A percentile compares a stretch with the other conserved stretches of the same genome.
Evolutionary conservation across 78 protist genomes (phyloP).

Genomic region (Emiliania huxleyi): DNA sequence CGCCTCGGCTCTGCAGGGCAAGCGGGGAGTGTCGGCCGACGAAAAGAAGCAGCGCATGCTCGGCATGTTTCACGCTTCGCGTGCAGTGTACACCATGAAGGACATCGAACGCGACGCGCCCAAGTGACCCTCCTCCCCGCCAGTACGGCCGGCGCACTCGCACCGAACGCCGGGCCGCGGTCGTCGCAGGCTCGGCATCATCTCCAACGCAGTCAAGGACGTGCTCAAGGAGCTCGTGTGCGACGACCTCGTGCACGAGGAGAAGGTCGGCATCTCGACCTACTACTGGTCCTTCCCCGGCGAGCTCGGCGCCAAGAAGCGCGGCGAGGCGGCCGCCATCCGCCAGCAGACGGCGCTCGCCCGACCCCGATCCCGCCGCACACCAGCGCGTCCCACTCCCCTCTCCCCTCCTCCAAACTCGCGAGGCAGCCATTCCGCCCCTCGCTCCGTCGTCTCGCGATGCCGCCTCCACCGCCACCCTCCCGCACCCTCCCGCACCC

Average conservation of each 20-base stretch:
- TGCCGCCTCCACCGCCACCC: too few species aligned
- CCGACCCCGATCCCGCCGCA: neutral
- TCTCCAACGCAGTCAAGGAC: neutral
- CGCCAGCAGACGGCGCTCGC: neutral
- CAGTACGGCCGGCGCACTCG: too few species aligned
- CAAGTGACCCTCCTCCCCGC: too few species aligned
- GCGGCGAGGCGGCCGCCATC: neutral
- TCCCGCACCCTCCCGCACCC: too few species aligned
- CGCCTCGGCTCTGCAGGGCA: too few species aligned
- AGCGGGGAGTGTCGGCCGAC: neutral
- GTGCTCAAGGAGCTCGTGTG: neutral
- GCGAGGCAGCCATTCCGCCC: too few species aligned
- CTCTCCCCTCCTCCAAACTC: too few species aligned
- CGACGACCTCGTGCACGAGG: neutral
- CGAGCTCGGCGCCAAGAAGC: neutral
- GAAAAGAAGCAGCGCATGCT: neutral
- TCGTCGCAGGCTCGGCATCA: neutral
- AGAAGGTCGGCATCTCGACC: neutral
- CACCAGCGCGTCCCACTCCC: too few species aligned
- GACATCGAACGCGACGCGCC: neutral
- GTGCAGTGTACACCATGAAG: neutral
- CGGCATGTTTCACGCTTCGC: neutral
- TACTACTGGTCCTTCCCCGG: constrained; percentile 3
- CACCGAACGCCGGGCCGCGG: too few species aligned
- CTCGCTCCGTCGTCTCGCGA: too few species aligned